phyloP scores from a whole-genome alignment of 495 filamentous ascomycete species.

The Talaromyces nanjingensis region DNA sequence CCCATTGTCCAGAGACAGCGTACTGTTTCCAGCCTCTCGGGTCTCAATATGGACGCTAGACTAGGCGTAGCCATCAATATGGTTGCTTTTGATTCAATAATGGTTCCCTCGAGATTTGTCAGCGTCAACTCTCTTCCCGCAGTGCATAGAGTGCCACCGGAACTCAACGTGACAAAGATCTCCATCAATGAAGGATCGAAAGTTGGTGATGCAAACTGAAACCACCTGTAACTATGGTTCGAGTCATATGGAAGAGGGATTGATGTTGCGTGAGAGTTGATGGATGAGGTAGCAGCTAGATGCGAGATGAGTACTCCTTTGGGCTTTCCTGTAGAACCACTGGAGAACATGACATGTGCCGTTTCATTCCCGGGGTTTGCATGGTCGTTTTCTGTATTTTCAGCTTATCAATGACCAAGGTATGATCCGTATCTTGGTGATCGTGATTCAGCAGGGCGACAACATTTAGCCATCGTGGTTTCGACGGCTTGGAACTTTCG shows the following conservation, averaged over 20 bases:
- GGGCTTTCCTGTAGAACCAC: conserved; percentile 59
- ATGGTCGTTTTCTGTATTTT: too few species aligned
- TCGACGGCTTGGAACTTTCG: too few species aligned
- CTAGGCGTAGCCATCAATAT: neutral
- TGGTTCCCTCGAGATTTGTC: neutral
- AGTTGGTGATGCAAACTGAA: conserved; percentile 1
- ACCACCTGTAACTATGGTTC: neutral
- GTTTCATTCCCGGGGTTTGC: too few species aligned
- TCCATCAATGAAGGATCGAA: neutral
- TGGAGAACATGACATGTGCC: conserved; percentile 56
- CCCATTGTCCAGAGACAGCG: conserved; percentile 43
- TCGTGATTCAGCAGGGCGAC: too few species aligned
- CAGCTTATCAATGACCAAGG: too few species aligned
- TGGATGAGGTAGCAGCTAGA: conserved; percentile 9
- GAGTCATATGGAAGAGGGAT: too few species aligned
- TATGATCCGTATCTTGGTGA: too few species aligned
- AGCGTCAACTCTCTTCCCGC: neutral
- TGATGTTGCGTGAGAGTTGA: neutral
- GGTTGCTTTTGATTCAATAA: neutral
- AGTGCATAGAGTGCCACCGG: neutral
- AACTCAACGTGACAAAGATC: neutral
- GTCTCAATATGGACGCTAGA: conserved; percentile 15
- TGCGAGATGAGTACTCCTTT: conserved; percentile 68
- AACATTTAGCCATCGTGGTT: too few species aligned
- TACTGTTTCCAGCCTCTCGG: conserved; percentile 39